Conservation (phyloP, 768 basidiomycete species). For the Jaapia argillacea region DNA sequence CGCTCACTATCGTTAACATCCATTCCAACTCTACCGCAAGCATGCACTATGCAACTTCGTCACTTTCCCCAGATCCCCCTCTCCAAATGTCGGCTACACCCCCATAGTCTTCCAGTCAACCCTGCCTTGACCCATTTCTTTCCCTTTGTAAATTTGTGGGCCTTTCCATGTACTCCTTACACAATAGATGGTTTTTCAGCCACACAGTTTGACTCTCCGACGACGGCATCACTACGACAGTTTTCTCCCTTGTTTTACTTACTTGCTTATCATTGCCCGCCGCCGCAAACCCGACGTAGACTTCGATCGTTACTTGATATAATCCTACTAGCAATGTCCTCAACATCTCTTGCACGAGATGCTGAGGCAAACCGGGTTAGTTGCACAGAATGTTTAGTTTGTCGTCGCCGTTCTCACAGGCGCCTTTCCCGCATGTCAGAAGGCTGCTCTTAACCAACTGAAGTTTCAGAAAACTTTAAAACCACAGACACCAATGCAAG, state of each 20-base stretch:
- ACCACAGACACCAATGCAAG: constrained; percentile 13
- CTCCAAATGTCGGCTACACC: no score
- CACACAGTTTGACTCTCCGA: constrained; percentile 1
- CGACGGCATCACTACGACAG: not conserved
- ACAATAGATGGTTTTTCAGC: not conserved
- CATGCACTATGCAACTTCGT: no score
- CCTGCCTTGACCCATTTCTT: no score
- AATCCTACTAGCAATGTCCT: constrained; percentile 2
- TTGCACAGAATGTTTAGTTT: constrained; percentile 13
- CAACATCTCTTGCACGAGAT: constrained; percentile 30
- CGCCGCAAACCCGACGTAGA: not conserved
- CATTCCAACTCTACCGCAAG: no score
- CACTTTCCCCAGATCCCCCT: no score
- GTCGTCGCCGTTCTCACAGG: not conserved
- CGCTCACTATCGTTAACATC: no score
- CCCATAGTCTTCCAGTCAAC: no score
- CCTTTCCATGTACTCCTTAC: not conserved
- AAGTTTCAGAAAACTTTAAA: constrained; percentile 4
- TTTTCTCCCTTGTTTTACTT: not conserved
- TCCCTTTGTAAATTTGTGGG: not conserved
- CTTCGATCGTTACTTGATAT: no score
- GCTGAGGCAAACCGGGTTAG: constrained; percentile 41
- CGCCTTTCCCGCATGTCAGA: not conserved
- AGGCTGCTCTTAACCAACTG: constrained; percentile 33
- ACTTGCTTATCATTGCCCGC: not conserved